phyloP scores from a whole-genome alignment of 2,329 filamentous ascomycete species.

The Stachybotrys chartarum region DNA sequence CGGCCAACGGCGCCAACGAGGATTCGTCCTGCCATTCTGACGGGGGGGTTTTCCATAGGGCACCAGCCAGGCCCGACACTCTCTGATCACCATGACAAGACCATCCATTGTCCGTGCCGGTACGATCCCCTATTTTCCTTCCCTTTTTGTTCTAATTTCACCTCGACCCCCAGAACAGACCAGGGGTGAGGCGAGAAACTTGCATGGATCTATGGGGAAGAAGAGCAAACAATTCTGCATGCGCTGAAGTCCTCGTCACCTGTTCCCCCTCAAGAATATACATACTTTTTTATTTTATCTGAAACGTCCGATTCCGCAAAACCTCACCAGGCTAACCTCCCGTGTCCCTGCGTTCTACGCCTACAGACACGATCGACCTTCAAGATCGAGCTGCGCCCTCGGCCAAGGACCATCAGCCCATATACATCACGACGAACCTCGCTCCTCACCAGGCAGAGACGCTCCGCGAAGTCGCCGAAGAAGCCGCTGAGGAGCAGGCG shows the following conservation, averaged over 20 bases:
- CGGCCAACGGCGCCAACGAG: slow-evolving; percentile 4
- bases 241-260: too few relatives aligned
- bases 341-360: slow-evolving; percentile 5
- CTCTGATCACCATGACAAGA: slow-evolving; percentile 44
- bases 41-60: slow-evolving; percentile 5
- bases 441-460: slow-evolving; percentile 82
- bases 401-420: slow-evolving; percentile 65
- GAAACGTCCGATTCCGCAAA: background rate
- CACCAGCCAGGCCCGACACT: slow-evolving; percentile 1
- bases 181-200: background rate
- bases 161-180: background rate
- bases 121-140: slow-evolving; percentile 31
- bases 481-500: slow-evolving; percentile 65
- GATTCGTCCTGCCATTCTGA: slow-evolving; percentile 11
- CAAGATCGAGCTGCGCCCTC: slow-evolving; percentile 79
- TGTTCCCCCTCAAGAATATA: too few relatives aligned
- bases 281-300: background rate
- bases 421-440: slow-evolving; percentile 34
- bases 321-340: slow-evolving; percentile 9
- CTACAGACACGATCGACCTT: slow-evolving; percentile 83
- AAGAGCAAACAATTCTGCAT: background rate
- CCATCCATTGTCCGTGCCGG: slow-evolving; percentile 54
- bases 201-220: background rate
- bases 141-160: background rate
- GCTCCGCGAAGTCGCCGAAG: slow-evolving; percentile 71